Base-by-base conservation (phyloP, 1,139 yeast genomes). In the Pichia kudriavzevii region DNA sequence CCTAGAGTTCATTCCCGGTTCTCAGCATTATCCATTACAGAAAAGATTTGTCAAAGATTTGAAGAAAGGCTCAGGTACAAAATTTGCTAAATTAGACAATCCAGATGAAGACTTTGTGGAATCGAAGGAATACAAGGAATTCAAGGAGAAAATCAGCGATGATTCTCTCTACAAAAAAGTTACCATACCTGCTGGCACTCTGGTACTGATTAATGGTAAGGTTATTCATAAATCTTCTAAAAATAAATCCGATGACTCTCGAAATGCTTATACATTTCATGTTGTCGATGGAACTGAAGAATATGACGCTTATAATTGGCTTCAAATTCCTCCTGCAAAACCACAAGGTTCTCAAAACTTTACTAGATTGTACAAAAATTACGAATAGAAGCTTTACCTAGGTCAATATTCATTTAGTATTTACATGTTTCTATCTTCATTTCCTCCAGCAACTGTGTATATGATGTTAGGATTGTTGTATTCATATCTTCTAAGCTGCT, bases 181-280 rank as follows among this genome's bases (percentile, higher is more conserved):
- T 2, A 75, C 72, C 38, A 81, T 91, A 46, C 74, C 77, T 27
- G 85, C 84, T 1, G 91, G 91, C 0, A 68, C 82, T 2, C 59
- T 81, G 43, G 75, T 81, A 1, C 60, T 81, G 43, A 81, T 81
- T 38, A 76, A 81, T 51, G 79, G 81, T 49, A 66, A 76, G 1
- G 83, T 81, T 2, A 57, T 82, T 25, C 94, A 82, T 53, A 76
- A 80, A 52, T 78, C 87, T 4, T 82, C 75, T 45, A 63, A 63
- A 40, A 82, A 82, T 54, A 41, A 53, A 2, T 72, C 82, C 8
- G 45, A 50, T 2, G 65, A 64, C 39, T 76, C 85, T 7, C 62
- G 94, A 42, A 81, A 66, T 49, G 93, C 88, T 1, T 82, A 81
- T 56, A 81, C 93, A 0, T 82, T 82, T 58, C 94, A 82, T 53